phyloP scores from a whole-genome alignment of 768 basidiomycete genomes.

The Leccinellum rugosiceps region DNA sequence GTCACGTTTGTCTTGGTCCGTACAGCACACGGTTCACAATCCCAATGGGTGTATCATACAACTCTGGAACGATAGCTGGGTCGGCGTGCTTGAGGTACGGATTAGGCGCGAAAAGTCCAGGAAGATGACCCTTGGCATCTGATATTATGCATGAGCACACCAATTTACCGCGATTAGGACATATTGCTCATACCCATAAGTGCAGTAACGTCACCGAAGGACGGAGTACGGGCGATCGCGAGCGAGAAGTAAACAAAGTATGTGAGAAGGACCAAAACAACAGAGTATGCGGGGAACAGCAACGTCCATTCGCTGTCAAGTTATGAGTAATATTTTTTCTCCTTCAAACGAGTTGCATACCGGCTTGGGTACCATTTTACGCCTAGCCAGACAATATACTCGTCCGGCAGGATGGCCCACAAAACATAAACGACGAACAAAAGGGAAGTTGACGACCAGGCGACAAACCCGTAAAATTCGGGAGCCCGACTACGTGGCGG shows the following conservation, averaged over 20 bases:
- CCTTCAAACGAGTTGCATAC: constrained; percentile 35
- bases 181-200: constrained; percentile 52
- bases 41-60: constrained; percentile 82
- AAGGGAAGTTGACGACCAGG: constrained; percentile 74
- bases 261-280: constrained; percentile 67
- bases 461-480: constrained; percentile 90
- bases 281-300: constrained; percentile 74
- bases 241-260: constrained; percentile 77
- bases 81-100: constrained; percentile 51
- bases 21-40: constrained; percentile 77
- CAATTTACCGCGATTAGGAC: constrained; percentile 7
- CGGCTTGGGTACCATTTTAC: constrained; percentile 87
- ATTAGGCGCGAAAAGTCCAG: constrained; percentile 31
- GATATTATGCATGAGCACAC: constrained; percentile 14
- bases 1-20: constrained; percentile 16
- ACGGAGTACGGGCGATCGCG: constrained; percentile 67
- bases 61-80: constrained; percentile 50
- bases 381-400: constrained; percentile 61
- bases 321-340: not conserved
- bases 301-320: constrained; percentile 78
- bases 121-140: constrained; percentile 61
- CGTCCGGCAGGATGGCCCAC: constrained; percentile 80
- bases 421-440: constrained; percentile 67
- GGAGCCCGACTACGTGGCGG: constrained; percentile 62
- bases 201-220: constrained; percentile 63